phyloP scores from a whole-genome alignment of 2,329 filamentous ascomycete genomes.

The Xylariaceae sp. region DNA sequence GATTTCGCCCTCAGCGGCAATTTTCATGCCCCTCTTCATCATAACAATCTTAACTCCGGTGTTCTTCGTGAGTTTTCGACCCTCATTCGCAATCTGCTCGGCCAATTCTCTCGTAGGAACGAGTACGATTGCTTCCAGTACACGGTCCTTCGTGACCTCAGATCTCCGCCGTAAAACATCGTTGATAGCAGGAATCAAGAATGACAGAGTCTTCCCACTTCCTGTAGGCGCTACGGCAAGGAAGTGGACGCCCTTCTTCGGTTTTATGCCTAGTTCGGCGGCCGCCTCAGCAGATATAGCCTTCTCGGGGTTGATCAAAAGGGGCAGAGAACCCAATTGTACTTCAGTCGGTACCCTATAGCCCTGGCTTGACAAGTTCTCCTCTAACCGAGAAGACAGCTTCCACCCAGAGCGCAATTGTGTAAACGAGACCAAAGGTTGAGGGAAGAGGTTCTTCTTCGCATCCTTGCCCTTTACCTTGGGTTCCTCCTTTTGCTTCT shows the following conservation, averaged over 20 bases:
- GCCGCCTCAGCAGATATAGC: constrained; percentile 39
- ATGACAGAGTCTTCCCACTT: constrained; percentile 93
- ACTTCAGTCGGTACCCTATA: constrained; percentile 90
- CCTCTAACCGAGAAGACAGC: constrained; percentile 66
- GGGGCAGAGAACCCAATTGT: constrained; percentile 77
- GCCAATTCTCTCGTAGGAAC: constrained; percentile 76
- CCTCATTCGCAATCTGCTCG: constrained; percentile 78
- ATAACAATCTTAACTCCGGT: constrained; percentile 74
- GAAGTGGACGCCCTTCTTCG: constrained; percentile 56
- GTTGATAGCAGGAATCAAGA: constrained; percentile 81
- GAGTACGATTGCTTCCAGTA: constrained; percentile 63
- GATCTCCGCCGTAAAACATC: constrained; percentile 57
- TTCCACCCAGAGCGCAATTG: constrained; percentile 66
- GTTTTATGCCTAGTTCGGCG: constrained; percentile 31
- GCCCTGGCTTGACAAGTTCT: constrained; percentile 78
- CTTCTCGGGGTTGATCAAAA: constrained; percentile 59
- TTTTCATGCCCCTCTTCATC: constrained; percentile 79
- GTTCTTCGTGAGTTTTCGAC: constrained; percentile 69
- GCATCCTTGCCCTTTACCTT: constrained; percentile 46
- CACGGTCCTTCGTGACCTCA: constrained; percentile 42
- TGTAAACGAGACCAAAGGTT: constrained; percentile 71
- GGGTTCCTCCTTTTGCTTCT: constrained; percentile 46
- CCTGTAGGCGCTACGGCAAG: constrained; percentile 89
- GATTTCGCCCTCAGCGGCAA: constrained; percentile 45
- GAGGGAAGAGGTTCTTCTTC: constrained; percentile 65